These are phyloP conservation scores for Penicillium sp. DNA, from an alignment of 2,329 filamentous ascomycete genomes.

Conservation along the genomic window DNA sequence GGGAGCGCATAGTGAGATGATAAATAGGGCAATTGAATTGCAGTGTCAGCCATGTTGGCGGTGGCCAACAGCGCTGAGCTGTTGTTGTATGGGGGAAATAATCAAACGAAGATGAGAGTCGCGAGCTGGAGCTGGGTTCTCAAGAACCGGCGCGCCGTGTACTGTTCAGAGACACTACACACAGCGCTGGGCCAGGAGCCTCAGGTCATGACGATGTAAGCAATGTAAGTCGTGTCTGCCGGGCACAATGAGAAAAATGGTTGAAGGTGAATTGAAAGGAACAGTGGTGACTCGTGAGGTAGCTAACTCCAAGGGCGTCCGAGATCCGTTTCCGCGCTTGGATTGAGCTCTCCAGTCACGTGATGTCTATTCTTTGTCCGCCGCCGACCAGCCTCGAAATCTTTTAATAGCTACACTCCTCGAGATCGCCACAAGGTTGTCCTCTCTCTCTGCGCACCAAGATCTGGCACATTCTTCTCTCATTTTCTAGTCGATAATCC, in stretches of 20 bases:
- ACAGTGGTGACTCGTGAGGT: slow-evolving; percentile 3
- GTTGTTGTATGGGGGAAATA: slow-evolving; percentile 2
- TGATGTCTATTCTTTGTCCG: slow-evolving; percentile 9
- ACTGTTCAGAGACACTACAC: slow-evolving; percentile 24
- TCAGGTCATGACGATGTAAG: slow-evolving; percentile 21
- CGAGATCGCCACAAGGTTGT: background rate
- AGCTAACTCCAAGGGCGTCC: slow-evolving; percentile 11
- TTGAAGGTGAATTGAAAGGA: slow-evolving; percentile 8
- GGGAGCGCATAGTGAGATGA: slow-evolving; percentile 57
- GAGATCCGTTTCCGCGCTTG: slow-evolving; percentile 15
- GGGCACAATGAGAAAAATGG: background rate
- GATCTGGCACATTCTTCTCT: background rate
- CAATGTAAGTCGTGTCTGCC: slow-evolving; percentile 4
- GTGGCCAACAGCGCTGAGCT: slow-evolving; percentile 18
- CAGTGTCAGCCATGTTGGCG: slow-evolving; percentile 51
- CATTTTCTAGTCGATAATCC: background rate
- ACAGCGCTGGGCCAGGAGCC: slow-evolving; percentile 16
- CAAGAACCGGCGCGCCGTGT: slow-evolving; percentile 16
- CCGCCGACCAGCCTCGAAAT: slow-evolving; percentile 4
- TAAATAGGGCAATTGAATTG: slow-evolving; percentile 57
- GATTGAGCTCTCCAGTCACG: slow-evolving; percentile 13
- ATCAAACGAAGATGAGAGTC: slow-evolving; percentile 4
- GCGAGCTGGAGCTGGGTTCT: slow-evolving; percentile 12
- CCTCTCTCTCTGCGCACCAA: background rate
- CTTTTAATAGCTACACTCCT: slow-evolving; percentile 5